These are phyloP conservation scores for Silene uniflora DNA, from an alignment of 148 eudicot species.

Conservation along the genomic window DNA sequence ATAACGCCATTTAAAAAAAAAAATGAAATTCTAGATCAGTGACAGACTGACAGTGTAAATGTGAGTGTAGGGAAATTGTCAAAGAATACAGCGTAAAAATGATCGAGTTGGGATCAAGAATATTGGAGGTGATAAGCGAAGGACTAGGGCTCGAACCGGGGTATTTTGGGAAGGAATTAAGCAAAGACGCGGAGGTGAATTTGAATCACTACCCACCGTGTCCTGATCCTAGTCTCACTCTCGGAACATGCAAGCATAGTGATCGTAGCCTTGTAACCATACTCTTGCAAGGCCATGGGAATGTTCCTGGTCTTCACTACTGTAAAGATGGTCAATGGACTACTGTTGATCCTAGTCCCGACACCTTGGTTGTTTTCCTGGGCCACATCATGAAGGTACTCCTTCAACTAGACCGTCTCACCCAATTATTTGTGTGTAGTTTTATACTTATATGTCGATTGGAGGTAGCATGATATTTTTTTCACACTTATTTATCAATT, in stretches of 20 bases:
- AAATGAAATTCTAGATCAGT: no score
- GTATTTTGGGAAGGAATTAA: conserved; percentile 18
- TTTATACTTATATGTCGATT: no score
- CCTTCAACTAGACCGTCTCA: no score
- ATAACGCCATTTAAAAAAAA: no score
- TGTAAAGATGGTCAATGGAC: conserved; percentile 29
- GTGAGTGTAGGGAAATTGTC: conserved; percentile 17
- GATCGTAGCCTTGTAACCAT: conserved; percentile 31
- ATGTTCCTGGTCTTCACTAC: conserved; percentile 34
- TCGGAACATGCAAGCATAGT: conserved; percentile 21
- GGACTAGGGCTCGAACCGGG: conserved; percentile 24
- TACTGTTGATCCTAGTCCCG: conserved; percentile 26
- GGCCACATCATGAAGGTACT: conserved; percentile 24
- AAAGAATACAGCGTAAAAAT: conserved; percentile 18
- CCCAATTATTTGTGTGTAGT: no score
- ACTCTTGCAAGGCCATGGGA: conserved; percentile 31
- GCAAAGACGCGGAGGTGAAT: background rate
- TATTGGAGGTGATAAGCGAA: conserved; percentile 27
- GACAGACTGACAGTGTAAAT: no score
- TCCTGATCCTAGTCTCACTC: conserved; percentile 20
- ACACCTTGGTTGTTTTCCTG: conserved; percentile 28
- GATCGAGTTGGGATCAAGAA: conserved; percentile 16
- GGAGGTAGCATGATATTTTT: no score
- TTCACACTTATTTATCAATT: no score
- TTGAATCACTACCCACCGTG: conserved; percentile 25